Evolutionary conservation across 2,329 filamentous ascomycete genomes (phyloP), one percentile per base, ranked within the genome.

Genomic region (Nemania sp.): DNA sequence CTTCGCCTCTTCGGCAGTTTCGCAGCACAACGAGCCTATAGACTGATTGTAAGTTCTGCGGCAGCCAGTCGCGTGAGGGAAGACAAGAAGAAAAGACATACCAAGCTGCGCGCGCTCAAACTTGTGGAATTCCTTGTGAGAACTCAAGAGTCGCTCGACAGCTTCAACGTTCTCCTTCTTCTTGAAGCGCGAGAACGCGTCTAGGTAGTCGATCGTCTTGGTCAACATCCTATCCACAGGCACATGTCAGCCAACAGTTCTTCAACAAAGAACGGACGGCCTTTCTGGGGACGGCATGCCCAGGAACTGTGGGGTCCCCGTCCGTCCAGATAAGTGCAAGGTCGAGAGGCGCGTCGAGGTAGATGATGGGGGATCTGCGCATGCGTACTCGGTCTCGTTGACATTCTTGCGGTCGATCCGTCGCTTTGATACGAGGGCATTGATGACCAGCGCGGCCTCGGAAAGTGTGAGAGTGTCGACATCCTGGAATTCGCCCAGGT

Each of bases 181-280:
- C 79, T 97, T 96, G 84, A 98, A 98, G 37, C 95, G 90, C 17
- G 93, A 90, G 78, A 99, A 99, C 65, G 92, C 88, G 71, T 97
- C 92, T 55, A 98, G 87, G 78, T 99, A 98, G 73, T 93, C 91
- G 67, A 92, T 84, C 25, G 94, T 97, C 76, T 96, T 93, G 65
- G 86, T 87, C 58, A 97, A 83, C 76, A 93, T 92, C 72, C 87
- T 90, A 59, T 56, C 12, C 45, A 46, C 13, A 18, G 39, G 37
- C 17, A 21, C 7, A 32, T 6, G 35, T 61, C 63, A 63, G 59
- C 54, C 20, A 29, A 29, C 17, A 10, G 47, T 40, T 25, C 4
- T 18, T 10, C 12, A 20, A 10, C 5, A 34, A 34, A 48, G 18
- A 34, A 9, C n/a, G 48, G 10, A 43, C 25, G 25, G 25, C 25